Base-by-base conservation (phyloP, 2,329 filamentous ascomycete genomes). In the Aspergillus niger region DNA sequence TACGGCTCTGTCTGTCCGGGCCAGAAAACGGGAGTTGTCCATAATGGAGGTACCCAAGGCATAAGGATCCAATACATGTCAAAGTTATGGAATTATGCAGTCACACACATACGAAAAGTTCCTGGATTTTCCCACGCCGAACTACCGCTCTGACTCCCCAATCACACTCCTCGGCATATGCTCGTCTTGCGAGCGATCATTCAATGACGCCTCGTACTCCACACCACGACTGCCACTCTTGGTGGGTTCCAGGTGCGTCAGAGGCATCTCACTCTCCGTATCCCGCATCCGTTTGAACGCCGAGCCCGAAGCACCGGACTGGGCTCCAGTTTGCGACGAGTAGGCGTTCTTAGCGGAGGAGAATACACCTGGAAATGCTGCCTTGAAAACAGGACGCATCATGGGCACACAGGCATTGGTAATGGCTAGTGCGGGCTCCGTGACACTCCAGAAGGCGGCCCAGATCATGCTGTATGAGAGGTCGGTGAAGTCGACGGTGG, bases 381-480 rank as follows among this genome's bases (percentile, higher is more conserved):
- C 57, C 36, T 66, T 66, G 8, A 68, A 50, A 6, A 70, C 51
- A 0, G 68, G 69, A 2, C 68, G 66, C 17, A 72, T 65, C 62
- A 71, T 64, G 13, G 67, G 69, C 2, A 68, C 60, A 26, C 67
- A 71, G 5, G 66, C 61, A 26, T 69, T 69, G 22, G 58, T 49
- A 30, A 67, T 65, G 20, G 67, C 68, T 8, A 71, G 59, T 7
- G 64, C 65, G 1, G 67, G 69, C 49, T 71, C 68, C 8, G 68
- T 63, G 8, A 70, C 67, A 56, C 68, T 70, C 66, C 67, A 71
- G 53, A 71, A 69, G 10, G 65, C 65, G 36, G 66, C 67, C 59
- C 57, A 63, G 10, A 60, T 68, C 60, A 70, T 68, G 1, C 63
- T 67, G 56, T 68, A 68, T 1, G 69, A 54, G 4, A 70, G 62